A percentile compares a stretch with the other conserved stretches of the same genome.
Evolutionary conservation across 2,329 filamentous ascomycete genomes (phyloP).

Genomic region (Chlorencoelia australis): DNA sequence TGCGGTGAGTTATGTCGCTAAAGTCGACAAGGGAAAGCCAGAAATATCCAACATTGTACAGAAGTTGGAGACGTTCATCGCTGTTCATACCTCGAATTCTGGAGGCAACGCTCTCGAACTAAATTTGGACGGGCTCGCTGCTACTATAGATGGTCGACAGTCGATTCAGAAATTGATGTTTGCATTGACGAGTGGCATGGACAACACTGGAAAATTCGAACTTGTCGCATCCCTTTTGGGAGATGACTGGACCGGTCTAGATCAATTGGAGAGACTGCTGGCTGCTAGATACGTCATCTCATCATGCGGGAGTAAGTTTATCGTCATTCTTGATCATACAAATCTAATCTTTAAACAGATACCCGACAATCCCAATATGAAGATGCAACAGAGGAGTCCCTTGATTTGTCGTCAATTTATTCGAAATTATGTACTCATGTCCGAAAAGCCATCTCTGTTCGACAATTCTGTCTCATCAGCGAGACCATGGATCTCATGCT

Average conservation of each 20-base stretch:
- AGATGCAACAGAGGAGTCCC: conserved; percentile 1
- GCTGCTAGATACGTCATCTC: conserved; percentile 18
- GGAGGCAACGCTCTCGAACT: background rate
- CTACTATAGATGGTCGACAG: conserved; percentile 15
- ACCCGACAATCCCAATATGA: conserved; percentile 9
- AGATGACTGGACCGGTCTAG: conserved; percentile 3
- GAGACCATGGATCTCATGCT: conserved; percentile 26
- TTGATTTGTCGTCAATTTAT: conserved; percentile 20
- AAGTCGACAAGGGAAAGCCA: conserved; percentile 4
- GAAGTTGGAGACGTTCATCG: conserved; percentile 17
- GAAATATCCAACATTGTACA: conserved; percentile 9
- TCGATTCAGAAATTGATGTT: conserved; percentile 13
- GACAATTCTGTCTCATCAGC: conserved; percentile 23
- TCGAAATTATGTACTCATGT: conserved; percentile 18
- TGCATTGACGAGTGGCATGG: conserved; percentile 8
- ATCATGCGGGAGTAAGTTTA: conserved; percentile 19
- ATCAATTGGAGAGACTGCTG: conserved; percentile 19
- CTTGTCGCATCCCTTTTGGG: conserved; percentile 17
- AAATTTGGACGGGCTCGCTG: conserved; percentile 9
- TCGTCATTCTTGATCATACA: background rate
- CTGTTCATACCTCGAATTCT: conserved; percentile 6
- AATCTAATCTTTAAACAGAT: conserved; percentile 12
- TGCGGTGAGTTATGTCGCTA: conserved; percentile 7
- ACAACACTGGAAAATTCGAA: conserved; percentile 16
- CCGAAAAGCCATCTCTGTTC: conserved; percentile 14